phyloP scores from a whole-genome alignment of 2,329 filamentous ascomycete genomes.

The Cytospora piceae region DNA sequence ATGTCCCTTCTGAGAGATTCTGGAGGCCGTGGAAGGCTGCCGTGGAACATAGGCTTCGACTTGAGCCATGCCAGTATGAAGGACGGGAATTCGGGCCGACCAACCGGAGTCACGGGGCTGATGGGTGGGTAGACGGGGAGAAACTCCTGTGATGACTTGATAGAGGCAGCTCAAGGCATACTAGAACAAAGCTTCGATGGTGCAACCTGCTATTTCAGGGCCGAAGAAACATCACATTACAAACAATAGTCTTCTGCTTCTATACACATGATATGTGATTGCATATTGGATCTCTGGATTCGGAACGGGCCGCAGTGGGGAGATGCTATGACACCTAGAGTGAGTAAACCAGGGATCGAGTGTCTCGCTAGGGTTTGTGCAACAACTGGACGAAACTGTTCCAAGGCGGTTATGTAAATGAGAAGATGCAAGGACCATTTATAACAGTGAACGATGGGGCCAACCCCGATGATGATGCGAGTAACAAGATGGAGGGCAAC shows the following conservation, averaged over 20 bases:
- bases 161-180: neutral
- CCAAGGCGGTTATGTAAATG: constrained; percentile 41
- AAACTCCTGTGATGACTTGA: neutral
- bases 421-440: constrained; percentile 46
- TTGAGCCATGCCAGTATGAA: neutral
- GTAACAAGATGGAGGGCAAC: constrained; percentile 31
- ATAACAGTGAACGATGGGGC: constrained; percentile 41
- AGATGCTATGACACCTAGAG: constrained; percentile 47
- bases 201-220: neutral
- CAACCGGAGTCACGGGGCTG: neutral
- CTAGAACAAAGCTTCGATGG: neutral
- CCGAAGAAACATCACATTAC: too few relatives aligned
- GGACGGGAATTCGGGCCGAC: constrained; percentile 7
- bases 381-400: constrained; percentile 60
- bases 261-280: too few relatives aligned
- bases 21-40: neutral
- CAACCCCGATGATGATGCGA: constrained; percentile 39
- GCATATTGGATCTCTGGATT: constrained; percentile 43
- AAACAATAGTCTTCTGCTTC: too few relatives aligned
- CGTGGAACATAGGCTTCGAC: neutral
- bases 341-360: too few relatives aligned
- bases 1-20: neutral
- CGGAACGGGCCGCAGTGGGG: constrained; percentile 63
- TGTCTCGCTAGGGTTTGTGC: too few relatives aligned
- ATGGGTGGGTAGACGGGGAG: constrained; percentile 8